Conservation (phyloP, 1,139 yeast genomes). For the Hyphopichia fennica region DNA sequence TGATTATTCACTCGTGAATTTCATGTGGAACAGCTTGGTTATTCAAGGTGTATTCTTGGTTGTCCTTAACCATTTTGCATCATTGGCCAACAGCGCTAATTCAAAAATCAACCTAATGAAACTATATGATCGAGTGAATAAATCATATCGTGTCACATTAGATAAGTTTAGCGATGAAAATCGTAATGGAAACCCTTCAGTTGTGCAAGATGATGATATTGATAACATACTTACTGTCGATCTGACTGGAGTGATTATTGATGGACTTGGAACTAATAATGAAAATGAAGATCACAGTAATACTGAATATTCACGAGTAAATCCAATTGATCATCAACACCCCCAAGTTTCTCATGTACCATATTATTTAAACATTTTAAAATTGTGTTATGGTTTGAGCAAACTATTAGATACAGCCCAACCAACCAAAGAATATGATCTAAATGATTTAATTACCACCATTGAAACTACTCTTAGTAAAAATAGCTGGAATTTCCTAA, state of each 20-base stretch:
- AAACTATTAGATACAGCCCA: slow-evolving; percentile 1
- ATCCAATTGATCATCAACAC: not conserved
- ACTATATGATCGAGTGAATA: slow-evolving; percentile 7
- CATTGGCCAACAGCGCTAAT: not conserved
- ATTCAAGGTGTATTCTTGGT: slow-evolving; percentile 26
- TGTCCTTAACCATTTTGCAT: slow-evolving; percentile 12
- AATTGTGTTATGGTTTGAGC: slow-evolving; percentile 1
- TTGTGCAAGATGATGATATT: not conserved
- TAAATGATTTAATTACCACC: not conserved
- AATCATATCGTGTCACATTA: slow-evolving; percentile 9
- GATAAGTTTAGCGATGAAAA: slow-evolving; percentile 7
- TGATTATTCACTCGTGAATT: slow-evolving; percentile 14
- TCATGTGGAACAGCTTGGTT: slow-evolving; percentile 21
- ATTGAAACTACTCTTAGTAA: not conserved
- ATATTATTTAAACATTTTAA: not conserved
- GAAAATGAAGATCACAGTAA: not conserved
- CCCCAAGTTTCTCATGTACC: not conserved
- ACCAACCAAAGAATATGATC: slow-evolving; percentile 4
- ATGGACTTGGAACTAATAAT: not conserved
- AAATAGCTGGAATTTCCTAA: slow-evolving; percentile 16
- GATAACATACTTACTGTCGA: too few relatives aligned
- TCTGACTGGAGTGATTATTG: too few relatives aligned
- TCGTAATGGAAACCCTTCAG: slow-evolving; percentile 7
- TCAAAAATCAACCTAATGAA: slow-evolving; percentile 9
- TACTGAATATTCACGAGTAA: not conserved